phyloP scores from a whole-genome alignment of 805 yeast genomes.

The Maudiozyma serrabonitensis region DNA sequence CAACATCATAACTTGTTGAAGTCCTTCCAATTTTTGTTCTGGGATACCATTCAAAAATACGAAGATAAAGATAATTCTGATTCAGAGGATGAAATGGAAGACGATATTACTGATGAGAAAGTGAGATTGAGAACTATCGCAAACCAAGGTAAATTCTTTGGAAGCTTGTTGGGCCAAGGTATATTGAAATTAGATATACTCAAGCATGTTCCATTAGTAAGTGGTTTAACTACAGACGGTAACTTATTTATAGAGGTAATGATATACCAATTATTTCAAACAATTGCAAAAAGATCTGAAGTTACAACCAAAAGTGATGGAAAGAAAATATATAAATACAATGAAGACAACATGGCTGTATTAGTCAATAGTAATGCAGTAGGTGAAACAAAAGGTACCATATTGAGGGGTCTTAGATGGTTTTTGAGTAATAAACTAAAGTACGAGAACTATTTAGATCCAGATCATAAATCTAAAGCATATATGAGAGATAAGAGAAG shows the following conservation, averaged over 20 bases:
- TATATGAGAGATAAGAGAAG: constrained; percentile 26
- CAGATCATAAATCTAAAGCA: constrained; percentile 11
- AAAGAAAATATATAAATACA: constrained; percentile 21
- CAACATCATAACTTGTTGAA: constrained; percentile 60
- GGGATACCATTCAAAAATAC: constrained; percentile 74
- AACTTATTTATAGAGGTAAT: constrained; percentile 64
- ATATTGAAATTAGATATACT: constrained; percentile 64
- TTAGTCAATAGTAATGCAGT: constrained; percentile 15
- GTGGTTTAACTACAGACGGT: constrained; percentile 51
- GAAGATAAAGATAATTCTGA: constrained; percentile 43
- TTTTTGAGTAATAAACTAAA: constrained; percentile 22
- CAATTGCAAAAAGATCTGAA: constrained; percentile 55
- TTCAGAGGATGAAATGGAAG: constrained; percentile 23
- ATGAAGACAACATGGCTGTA: constrained; percentile 22
- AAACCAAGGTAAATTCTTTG: constrained; percentile 75
- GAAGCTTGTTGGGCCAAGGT: constrained; percentile 63
- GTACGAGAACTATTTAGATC: constrained; percentile 15
- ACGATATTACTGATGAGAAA: constrained; percentile 42
- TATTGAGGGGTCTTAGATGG: constrained; percentile 28
- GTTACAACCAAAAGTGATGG: constrained; percentile 27
- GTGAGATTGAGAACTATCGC: constrained; percentile 47
- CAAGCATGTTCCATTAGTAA: constrained; percentile 62
- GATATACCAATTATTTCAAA: constrained; percentile 56
- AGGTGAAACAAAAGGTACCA: constrained; percentile 19
- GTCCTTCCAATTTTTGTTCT: constrained; percentile 77